Percentiles rank a stretch among this genome's conserved stretches.
phyloP scores from a whole-genome alignment of 139 green algal species.

The Chlorella sp. region DNA sequence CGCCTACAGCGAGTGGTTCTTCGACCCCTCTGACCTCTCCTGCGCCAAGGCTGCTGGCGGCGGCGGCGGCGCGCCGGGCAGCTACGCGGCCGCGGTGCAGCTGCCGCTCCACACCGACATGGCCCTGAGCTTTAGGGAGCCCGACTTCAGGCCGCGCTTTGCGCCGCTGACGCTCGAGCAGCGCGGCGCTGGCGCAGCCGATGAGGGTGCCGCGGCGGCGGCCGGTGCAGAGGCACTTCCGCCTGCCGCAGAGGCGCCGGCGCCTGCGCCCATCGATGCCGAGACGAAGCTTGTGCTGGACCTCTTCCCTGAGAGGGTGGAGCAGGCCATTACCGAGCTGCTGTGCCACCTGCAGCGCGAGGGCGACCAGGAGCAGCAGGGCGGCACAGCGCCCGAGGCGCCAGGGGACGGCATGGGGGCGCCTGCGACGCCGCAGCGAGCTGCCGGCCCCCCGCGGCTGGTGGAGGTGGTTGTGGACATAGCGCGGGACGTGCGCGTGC shows the following conservation, averaged over 20 bases:
- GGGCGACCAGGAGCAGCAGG: neutral
- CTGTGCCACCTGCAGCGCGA: neutral
- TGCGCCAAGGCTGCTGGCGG: no score
- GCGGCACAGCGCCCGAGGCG: neutral
- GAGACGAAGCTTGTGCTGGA: constrained; percentile 6
- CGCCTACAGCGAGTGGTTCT: constrained; percentile 6
- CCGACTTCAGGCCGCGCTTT: neutral
- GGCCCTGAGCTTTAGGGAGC: constrained; percentile 4
- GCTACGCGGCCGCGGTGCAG: neutral
- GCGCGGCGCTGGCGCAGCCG: no score
- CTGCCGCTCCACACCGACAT: constrained; percentile 9
- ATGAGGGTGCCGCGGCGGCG: no score
- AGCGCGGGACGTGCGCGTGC: constrained; percentile 70
- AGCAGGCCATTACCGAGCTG: neutral
- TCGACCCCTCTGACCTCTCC: neutral
- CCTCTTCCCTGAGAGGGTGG: neutral
- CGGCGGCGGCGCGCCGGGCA: no score
- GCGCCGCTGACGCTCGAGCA: no score
- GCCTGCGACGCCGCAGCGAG: neutral
- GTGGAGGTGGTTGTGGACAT: constrained; percentile 90
- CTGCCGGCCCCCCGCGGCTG: constrained; percentile 46
- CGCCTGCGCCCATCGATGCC: no score
- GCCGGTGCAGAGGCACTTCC: no score
- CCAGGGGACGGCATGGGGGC: no score
- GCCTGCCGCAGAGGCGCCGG: no score